phyloP scores from a whole-genome alignment of 495 filamentous ascomycete species.

The Aspergillus baeticus region DNA sequence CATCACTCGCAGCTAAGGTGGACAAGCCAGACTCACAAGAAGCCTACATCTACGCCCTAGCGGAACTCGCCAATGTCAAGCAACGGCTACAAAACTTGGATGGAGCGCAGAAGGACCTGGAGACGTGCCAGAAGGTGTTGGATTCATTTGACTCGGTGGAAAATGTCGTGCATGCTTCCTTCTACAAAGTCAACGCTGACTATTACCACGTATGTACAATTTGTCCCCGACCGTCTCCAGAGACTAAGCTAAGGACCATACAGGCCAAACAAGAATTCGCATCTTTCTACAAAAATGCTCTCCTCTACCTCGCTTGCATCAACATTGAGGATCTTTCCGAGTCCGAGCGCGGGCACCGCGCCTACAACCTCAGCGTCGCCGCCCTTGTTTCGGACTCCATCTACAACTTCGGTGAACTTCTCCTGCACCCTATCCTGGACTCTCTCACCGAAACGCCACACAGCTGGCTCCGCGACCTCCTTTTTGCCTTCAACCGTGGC shows the following conservation, averaged over 20 bases:
- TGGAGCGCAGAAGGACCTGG: slow-evolving; percentile 79
- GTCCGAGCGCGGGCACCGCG: slow-evolving; percentile 72
- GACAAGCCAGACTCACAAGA: slow-evolving; percentile 93
- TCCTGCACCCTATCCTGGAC: slow-evolving; percentile 94
- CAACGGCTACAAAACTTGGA: slow-evolving; percentile 72
- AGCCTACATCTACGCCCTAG: slow-evolving; percentile 90
- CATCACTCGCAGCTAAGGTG: slow-evolving; percentile 79
- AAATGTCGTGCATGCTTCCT: slow-evolving; percentile 91
- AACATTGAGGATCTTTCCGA: slow-evolving; percentile 70
- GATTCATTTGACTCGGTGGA: slow-evolving; percentile 95
- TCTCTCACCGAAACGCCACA: slow-evolving; percentile 65
- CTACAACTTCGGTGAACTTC: slow-evolving; percentile 99
- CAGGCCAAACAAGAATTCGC: slow-evolving; percentile 85
- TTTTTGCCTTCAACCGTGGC: slow-evolving; percentile 97
- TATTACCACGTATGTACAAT: slow-evolving; percentile 71
- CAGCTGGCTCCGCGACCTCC: slow-evolving; percentile 85
- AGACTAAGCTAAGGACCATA: not conserved
- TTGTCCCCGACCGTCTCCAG: not conserved
- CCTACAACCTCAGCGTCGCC: slow-evolving; percentile 89
- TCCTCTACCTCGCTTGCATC: slow-evolving; percentile 97
- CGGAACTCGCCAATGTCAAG: slow-evolving; percentile 87
- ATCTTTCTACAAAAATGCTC: slow-evolving; percentile 93
- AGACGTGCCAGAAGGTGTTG: slow-evolving; percentile 80
- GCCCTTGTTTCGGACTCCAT: slow-evolving; percentile 90
- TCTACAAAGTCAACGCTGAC: slow-evolving; percentile 93